Conservation (phyloP, 2,329 filamentous ascomycete species). For the Pestalotiopsis sp. region DNA sequence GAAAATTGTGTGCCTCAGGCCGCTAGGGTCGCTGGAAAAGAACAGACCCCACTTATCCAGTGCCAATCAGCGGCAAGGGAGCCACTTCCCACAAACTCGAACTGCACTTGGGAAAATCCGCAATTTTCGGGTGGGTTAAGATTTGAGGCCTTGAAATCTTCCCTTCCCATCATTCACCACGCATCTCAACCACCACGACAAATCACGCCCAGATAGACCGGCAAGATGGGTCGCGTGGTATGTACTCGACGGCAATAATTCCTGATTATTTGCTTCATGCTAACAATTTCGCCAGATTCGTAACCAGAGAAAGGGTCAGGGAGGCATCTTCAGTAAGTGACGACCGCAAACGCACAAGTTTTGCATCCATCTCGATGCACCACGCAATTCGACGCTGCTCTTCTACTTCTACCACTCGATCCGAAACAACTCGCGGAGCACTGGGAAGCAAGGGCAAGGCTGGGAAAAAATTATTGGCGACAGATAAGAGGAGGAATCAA, state of each 20-base stretch:
- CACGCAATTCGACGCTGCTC: neutral
- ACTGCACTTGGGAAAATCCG: constrained; percentile 32
- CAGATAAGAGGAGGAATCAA: neutral
- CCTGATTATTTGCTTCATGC: constrained; percentile 1
- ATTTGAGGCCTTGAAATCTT: constrained; percentile 21
- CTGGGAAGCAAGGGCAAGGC: neutral
- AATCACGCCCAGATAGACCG: constrained; percentile 36
- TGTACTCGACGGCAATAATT: constrained; percentile 19
- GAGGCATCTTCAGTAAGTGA: constrained; percentile 38
- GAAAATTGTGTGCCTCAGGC: constrained; percentile 10
- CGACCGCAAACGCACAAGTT: neutral
- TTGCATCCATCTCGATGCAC: neutral
- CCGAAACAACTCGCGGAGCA: constrained; percentile 3
- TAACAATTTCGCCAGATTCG: constrained; percentile 49
- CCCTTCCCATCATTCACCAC: constrained; percentile 22
- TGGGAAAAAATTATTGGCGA: neutral
- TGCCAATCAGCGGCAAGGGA: constrained; percentile 22
- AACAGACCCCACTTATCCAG: constrained; percentile 6
- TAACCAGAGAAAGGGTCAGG: constrained; percentile 55
- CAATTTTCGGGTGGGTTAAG: constrained; percentile 11
- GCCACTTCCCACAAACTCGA: constrained; percentile 32
- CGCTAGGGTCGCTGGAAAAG: constrained; percentile 13
- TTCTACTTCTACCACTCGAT: constrained; percentile 5
- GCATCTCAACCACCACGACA: constrained; percentile 30
- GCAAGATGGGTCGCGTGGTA: constrained; percentile 40